Evolutionary conservation across 176 grass and related monocot species (phyloP), one percentile per base, ranked within the genome.

Genomic region (Olyra latifolia): DNA sequence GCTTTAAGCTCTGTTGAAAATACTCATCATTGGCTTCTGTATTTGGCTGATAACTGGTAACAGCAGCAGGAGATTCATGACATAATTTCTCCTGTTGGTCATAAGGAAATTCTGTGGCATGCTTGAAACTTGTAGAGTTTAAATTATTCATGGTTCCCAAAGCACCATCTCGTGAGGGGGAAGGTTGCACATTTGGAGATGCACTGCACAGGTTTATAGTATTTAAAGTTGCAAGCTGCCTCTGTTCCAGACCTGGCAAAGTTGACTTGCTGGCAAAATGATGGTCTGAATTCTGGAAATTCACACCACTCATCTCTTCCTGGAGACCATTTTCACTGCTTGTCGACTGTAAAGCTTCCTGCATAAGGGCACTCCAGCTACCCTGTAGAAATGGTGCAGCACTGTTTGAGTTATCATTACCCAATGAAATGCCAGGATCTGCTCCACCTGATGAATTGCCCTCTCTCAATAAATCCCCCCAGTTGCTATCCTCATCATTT

Each of bases 311-410:
- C 92, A 90, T 91, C 76, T 95, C 88, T 86, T 98, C 95, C 62
- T 98, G 89, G 20, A 86, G 77, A 70, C 71, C 87, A 77, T 86
- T 90, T 35, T 91, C 84, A 83, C 90, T 98, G 76, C 82, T 89
- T 45, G 95, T 91, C 71, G 81, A 87, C 76, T 98, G 90, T 68
- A 98, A 62, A 0, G 95, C 92, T 30, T 98, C 92, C 85, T 98
- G 95, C 95, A 98, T 95, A 79, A 98, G 92, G 45, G 95, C 95
- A 74, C 95, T 98, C 95, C 95, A 98, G 68, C 92, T 98, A 71
- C 92, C 88, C 74, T 94, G 90, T 25, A 89, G 50, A 83, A 92
- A 92, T 79, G 90, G 84, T 48, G 79, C 80, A 80, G 80, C 81
- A 58, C 92, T 81, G 48, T 90, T 86, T 73, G 76, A 75, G 68